Evolutionary conservation across 192 early-diverging fungal species (phyloP).

Genomic region (Spizellomyces punctatus): DNA sequence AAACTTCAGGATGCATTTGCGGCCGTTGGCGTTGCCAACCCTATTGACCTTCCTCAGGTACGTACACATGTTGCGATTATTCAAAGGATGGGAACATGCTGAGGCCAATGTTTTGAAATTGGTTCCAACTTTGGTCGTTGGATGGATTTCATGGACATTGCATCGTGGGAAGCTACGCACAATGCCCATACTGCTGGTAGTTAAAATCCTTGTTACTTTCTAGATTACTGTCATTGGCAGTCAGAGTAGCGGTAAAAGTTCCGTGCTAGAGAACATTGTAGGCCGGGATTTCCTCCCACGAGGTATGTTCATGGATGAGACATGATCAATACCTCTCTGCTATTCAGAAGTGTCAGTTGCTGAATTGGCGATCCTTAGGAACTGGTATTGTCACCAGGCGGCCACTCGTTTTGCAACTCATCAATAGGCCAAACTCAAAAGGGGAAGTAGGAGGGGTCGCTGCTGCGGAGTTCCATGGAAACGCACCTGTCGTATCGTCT

Average conservation of each 20-base stretch:
- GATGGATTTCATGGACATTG: too few species aligned
- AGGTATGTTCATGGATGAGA: conserved; percentile 42
- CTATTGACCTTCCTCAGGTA: conserved; percentile 63
- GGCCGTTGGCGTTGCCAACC: conserved; percentile 55
- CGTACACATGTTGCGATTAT: conserved; percentile 9
- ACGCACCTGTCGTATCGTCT: conserved; percentile 14
- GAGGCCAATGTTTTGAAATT: too few species aligned
- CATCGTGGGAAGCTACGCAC: too few species aligned
- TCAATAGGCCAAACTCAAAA: conserved; percentile 82
- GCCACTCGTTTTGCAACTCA: conserved; percentile 95
- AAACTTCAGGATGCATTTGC: conserved; percentile 60
- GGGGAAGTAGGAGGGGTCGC: conserved; percentile 59
- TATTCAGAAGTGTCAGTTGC: not conserved
- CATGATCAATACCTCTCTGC: not conserved
- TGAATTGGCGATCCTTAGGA: conserved; percentile 49
- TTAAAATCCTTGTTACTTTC: not conserved
- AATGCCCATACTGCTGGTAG: not conserved
- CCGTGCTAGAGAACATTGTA: conserved; percentile 97
- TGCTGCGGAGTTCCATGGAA: conserved; percentile 33
- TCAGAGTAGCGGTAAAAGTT: conserved; percentile 82
- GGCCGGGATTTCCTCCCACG: conserved; percentile 97
- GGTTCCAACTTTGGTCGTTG: too few species aligned
- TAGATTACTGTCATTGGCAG: conserved; percentile 61
- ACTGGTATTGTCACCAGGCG: conserved; percentile 97
- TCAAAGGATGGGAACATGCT: not conserved